Evolutionary conservation across 495 filamentous ascomycete species (phyloP).

Genomic region (Immersiella caudata): DNA sequence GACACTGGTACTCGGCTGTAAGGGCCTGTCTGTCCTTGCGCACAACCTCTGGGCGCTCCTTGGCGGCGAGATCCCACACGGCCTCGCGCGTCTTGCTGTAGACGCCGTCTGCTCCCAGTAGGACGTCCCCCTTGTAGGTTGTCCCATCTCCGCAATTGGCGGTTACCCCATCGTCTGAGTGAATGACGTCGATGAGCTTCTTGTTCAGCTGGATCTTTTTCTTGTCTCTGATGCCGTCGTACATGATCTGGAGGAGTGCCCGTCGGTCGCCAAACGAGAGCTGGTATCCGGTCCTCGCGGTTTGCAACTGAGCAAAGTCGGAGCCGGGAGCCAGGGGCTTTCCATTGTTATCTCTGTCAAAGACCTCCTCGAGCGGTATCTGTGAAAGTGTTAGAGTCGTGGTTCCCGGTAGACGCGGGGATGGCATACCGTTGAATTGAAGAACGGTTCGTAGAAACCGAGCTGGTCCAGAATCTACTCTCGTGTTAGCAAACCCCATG

Average conservation of each 20-base stretch:
- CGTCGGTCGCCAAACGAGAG: conserved; percentile 22
- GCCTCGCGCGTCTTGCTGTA: conserved; percentile 50
- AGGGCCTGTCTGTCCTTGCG: conserved; percentile 26
- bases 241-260: conserved; percentile 20
- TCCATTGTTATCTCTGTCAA: not conserved
- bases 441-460: conserved; percentile 39
- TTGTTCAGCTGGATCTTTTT: conserved; percentile 24
- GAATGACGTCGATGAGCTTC: conserved; percentile 20
- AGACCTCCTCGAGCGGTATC: not conserved
- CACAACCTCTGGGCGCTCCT: conserved; percentile 13
- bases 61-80: conserved; percentile 37
- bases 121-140: conserved; percentile 43
- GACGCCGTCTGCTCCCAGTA: conserved; percentile 52
- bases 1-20: conserved; percentile 36
- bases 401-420: not conserved
- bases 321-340: not conserved
- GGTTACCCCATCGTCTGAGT: conserved; percentile 19
- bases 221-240: conserved; percentile 24
- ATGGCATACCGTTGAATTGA: conserved; percentile 13
- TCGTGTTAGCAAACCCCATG: not conserved
- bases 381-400: not conserved
- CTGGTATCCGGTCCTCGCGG: conserved; percentile 35
- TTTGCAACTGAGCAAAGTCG: not conserved
- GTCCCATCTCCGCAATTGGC: conserved; percentile 40
- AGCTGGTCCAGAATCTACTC: conserved; percentile 37